Evolutionary conservation across 2,329 filamentous ascomycete genomes (phyloP).

Genomic region (Colletotrichum gloeosporioides): DNA sequence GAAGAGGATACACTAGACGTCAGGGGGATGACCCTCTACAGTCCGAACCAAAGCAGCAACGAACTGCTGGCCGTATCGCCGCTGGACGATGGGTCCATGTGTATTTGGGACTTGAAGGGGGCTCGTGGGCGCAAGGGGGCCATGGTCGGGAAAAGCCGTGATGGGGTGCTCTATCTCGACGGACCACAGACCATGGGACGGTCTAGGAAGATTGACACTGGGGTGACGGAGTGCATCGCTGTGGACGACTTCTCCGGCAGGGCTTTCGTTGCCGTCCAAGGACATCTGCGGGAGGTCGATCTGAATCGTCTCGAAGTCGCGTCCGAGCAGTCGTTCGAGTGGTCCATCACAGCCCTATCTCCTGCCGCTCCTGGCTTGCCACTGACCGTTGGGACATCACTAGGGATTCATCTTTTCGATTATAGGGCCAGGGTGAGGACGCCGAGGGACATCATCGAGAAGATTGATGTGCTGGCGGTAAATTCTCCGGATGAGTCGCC

Average conservation of each 20-base stretch:
- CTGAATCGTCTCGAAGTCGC: conserved; percentile 74
- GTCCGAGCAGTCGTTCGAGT: conserved; percentile 75
- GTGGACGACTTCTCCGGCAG: conserved; percentile 71
- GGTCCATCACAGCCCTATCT: conserved; percentile 84
- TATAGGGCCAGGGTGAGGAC: conserved; percentile 54
- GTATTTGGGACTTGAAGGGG: conserved; percentile 79
- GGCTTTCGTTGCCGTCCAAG: conserved; percentile 83
- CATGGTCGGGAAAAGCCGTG: conserved; percentile 68
- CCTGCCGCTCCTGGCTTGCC: conserved; percentile 69
- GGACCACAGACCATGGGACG: conserved; percentile 49
- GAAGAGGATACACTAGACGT: conserved; percentile 64
- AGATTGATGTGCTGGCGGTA: conserved; percentile 11
- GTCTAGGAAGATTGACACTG: conserved; percentile 72
- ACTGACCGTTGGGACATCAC: conserved; percentile 82
- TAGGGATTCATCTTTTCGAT: conserved; percentile 84
- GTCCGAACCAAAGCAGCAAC: conserved; percentile 41
- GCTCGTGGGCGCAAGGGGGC: conserved; percentile 60
- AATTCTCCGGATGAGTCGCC: conserved; percentile 40
- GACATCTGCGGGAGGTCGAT: conserved; percentile 81
- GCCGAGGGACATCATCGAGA: conserved; percentile 30
- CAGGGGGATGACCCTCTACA: conserved; percentile 74
- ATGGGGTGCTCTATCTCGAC: conserved; percentile 70
- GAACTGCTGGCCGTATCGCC: conserved; percentile 72
- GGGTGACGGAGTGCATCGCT: conserved; percentile 82
- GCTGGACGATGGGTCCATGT: conserved; percentile 86